phyloP scores from a whole-genome alignment of 164 flowering plant species.

The Sedum album region DNA sequence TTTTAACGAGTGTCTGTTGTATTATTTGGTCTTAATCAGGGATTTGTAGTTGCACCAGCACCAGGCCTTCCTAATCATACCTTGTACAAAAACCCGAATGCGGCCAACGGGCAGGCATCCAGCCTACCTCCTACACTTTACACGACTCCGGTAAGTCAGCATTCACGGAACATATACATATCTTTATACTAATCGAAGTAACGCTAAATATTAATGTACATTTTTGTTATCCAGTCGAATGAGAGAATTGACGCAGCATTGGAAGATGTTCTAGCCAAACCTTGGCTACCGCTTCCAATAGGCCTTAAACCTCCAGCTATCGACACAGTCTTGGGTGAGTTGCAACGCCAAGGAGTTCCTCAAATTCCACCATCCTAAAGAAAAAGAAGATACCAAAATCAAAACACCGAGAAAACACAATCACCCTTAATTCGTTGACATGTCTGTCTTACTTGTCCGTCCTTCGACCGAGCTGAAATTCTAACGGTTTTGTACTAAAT shows the following conservation, averaged over 20 bases:
- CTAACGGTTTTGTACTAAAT: no score
- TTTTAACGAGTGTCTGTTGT: no score
- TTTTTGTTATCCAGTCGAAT: conserved; percentile 41
- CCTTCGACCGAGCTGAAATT: no score
- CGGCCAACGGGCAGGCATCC: conserved; percentile 22
- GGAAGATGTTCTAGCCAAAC: no score
- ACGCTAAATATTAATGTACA: neutral
- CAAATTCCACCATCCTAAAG: conserved; percentile 33
- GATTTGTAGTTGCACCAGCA: conserved; percentile 38
- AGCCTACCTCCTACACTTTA: conserved; percentile 26
- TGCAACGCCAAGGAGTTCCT: conserved; percentile 88
- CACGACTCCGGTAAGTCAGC: conserved; percentile 41
- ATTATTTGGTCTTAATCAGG: conserved; percentile 26
- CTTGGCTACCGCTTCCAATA: no score
- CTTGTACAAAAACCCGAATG: conserved; percentile 49
- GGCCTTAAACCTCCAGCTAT: conserved; percentile 37
- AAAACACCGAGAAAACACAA: neutral
- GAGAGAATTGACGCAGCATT: no score
- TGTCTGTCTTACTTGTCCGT: neutral
- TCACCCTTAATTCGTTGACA: neutral
- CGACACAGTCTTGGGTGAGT: conserved; percentile 71
- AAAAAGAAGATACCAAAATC: neutral
- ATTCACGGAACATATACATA: neutral
- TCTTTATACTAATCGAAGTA: neutral
- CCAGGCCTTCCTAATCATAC: conserved; percentile 50